phyloP scores from a whole-genome alignment of 1,284 basidiomycete genomes.

The Pterula multifida region DNA sequence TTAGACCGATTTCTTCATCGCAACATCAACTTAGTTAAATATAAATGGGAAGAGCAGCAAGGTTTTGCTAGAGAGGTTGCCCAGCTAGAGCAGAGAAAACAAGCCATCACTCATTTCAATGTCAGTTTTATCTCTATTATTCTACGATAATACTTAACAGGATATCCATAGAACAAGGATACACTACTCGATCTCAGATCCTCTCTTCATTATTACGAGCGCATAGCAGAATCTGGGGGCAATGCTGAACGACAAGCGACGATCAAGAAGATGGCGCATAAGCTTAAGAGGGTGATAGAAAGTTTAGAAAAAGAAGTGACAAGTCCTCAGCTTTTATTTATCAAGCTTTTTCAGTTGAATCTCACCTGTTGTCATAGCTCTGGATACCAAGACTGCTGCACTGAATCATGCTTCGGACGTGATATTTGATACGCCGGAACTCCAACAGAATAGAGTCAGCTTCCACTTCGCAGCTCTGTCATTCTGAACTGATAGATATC shows the following conservation, averaged over 20 bases:
- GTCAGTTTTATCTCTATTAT: conserved; percentile 26
- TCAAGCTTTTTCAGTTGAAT: neutral
- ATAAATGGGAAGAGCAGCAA: conserved; percentile 31
- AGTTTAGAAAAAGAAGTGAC: conserved; percentile 40
- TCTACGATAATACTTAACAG: conserved; percentile 3
- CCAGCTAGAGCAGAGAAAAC: conserved; percentile 30
- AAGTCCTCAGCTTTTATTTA: conserved; percentile 22
- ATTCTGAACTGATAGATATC: conserved; percentile 2
- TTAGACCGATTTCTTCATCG: conserved; percentile 58
- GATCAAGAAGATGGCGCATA: conserved; percentile 30
- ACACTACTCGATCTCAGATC: conserved; percentile 45
- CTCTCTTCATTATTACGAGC: conserved; percentile 56
- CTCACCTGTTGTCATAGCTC: neutral
- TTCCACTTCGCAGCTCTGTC: neutral
- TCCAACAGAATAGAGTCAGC: conserved; percentile 42
- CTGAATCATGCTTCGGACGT: conserved; percentile 29
- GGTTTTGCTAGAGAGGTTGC: conserved; percentile 36
- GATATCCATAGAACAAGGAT: conserved; percentile 45
- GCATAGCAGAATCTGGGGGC: conserved; percentile 38
- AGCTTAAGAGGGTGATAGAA: conserved; percentile 38
- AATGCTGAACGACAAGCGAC: conserved; percentile 32
- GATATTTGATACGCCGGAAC: conserved; percentile 47
- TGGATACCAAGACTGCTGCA: conserved; percentile 31
- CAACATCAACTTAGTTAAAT: conserved; percentile 38
- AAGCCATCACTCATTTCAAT: conserved; percentile 37